phyloP scores from a whole-genome alignment of 371 early-diverging fungal species.

The Paraphysoderma sedebokerense region DNA sequence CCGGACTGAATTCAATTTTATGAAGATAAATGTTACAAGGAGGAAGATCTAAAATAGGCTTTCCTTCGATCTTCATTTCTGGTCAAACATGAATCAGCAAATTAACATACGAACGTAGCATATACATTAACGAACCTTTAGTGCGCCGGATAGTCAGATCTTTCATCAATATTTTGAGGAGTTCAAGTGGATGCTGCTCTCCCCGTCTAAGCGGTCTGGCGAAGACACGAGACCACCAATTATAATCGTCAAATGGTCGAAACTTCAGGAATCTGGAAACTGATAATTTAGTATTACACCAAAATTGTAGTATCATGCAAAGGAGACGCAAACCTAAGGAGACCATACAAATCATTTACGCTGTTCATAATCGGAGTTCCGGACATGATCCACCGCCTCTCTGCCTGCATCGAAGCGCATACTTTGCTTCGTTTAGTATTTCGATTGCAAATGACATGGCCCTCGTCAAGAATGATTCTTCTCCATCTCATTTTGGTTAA shows the following conservation, averaged over 20 bases:
- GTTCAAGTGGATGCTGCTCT: neutral
- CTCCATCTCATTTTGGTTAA: neutral
- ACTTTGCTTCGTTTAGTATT: neutral
- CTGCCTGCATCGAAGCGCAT: neutral
- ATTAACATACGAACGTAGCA: too few relatives aligned
- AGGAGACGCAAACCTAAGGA: slow-evolving; percentile 41
- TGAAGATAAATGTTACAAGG: neutral
- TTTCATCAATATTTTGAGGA: neutral
- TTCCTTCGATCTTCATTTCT: neutral
- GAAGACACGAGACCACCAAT: neutral
- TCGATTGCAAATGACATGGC: neutral
- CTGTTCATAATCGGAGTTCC: slow-evolving; percentile 48
- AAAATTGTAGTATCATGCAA: neutral
- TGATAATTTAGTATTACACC: too few relatives aligned
- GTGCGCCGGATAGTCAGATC: neutral
- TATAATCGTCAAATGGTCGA: neutral
- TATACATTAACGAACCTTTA: too few relatives aligned
- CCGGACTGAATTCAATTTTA: neutral
- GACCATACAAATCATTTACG: slow-evolving; percentile 49
- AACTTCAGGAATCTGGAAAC: neutral
- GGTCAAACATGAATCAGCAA: too few relatives aligned
- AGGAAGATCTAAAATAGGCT: neutral
- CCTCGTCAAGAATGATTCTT: slow-evolving; percentile 1
- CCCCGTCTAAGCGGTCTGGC: neutral
- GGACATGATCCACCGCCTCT: neutral